Percentiles rank a stretch among this genome's conserved stretches.
Conservation (phyloP, 768 basidiomycete genomes). For the Tubosaeta sp. region DNA sequence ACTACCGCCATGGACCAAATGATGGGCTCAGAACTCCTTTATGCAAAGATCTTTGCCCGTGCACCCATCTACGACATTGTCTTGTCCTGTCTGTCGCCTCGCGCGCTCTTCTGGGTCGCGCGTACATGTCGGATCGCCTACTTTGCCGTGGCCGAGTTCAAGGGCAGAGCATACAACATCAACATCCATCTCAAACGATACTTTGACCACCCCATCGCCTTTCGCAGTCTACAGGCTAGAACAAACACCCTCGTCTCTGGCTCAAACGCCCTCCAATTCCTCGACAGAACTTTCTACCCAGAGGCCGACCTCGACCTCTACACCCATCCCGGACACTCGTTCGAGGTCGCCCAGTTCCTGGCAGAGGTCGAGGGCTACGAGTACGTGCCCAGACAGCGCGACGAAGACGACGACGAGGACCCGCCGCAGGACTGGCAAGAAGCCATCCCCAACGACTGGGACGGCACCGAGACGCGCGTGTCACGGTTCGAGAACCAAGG, state of each 20-base stretch:
- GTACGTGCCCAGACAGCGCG: constrained; percentile 16
- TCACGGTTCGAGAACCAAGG: fast-evolving
- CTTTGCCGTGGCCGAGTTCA: constrained; percentile 18
- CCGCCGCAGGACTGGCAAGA: constrained; percentile 8
- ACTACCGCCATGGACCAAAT: constrained; percentile 2
- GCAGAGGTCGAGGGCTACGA: constrained; percentile 27
- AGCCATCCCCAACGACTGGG: constrained; percentile 11
- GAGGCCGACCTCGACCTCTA: constrained; percentile 53
- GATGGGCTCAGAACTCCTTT: not conserved
- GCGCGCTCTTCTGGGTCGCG: constrained; percentile 21
- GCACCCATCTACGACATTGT: constrained; percentile 22
- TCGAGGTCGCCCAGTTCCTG: constrained; percentile 36
- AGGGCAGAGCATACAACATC: constrained; percentile 31
- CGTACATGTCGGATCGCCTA: constrained; percentile 18
- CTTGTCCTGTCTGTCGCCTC: constrained; percentile 21
- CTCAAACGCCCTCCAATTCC: constrained; percentile 49
- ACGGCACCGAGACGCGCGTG: constrained; percentile 12
- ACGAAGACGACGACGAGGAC: constrained; percentile 20
- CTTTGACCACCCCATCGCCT: constrained; percentile 35
- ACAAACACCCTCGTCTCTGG: constrained; percentile 50
- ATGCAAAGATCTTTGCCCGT: constrained; percentile 6
- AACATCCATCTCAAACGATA: constrained; percentile 34
- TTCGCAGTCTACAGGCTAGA: constrained; percentile 40
- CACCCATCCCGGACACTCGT: constrained; percentile 29
- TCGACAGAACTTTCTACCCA: constrained; percentile 41